These are phyloP conservation scores for Nakazawaea sp. DNA, from an alignment of 805 yeast genomes.

Conservation along the genomic window DNA sequence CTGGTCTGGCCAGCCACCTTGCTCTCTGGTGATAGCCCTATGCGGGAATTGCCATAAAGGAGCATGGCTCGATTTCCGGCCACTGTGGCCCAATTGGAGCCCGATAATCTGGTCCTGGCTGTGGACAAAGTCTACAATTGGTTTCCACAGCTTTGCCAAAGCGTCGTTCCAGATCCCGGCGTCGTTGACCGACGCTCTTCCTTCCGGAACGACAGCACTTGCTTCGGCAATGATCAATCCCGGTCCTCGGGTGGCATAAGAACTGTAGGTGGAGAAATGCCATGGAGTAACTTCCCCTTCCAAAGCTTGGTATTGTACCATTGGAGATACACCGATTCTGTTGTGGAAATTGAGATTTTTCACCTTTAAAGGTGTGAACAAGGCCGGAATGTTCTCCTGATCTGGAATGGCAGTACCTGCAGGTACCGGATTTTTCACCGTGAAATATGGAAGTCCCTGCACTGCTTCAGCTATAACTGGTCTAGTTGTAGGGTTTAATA, in stretches of 20 bases:
- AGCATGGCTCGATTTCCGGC: conserved; percentile 37
- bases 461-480: too few relatives aligned
- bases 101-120: conserved; percentile 39
- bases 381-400: conserved; percentile 23
- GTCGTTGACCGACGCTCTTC: conserved; percentile 17
- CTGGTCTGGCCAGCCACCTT: conserved; percentile 36
- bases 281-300: conserved; percentile 36
- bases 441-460: too few relatives aligned
- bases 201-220: conserved; percentile 13
- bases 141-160: conserved; percentile 34
- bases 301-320: conserved; percentile 44
- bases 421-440: too few relatives aligned
- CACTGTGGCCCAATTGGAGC: conserved; percentile 49
- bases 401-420: conserved; percentile 26
- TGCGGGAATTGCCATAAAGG: conserved; percentile 24
- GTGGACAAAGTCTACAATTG: conserved; percentile 38
- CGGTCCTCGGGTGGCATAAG: conserved; percentile 40
- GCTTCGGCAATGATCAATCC: conserved; percentile 44
- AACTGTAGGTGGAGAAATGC: conserved; percentile 44
- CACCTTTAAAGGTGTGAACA: conserved; percentile 38
- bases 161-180: conserved; percentile 45
- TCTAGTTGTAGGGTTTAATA: too few relatives aligned
- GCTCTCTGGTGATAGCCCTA: conserved; percentile 22
- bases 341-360: conserved; percentile 35
- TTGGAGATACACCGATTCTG: conserved; percentile 50